Base-by-base conservation (phyloP, 2,329 filamentous ascomycete genomes). In the Arthrobotrys sphaeroides region DNA sequence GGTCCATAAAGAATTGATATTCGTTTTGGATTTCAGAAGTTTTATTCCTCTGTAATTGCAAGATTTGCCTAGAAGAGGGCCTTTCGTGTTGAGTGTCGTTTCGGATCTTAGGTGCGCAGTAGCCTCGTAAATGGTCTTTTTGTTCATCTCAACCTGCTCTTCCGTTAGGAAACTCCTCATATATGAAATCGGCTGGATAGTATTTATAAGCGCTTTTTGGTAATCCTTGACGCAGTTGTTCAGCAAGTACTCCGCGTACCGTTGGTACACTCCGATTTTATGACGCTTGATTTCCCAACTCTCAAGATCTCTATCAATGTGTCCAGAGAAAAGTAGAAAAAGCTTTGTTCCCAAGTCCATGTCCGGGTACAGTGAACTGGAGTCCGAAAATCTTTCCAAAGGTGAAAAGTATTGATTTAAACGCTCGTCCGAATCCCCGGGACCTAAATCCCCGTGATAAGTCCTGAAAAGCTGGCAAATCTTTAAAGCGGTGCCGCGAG, bases 191-290 rank as follows among this genome's bases (percentile, higher is more conserved):
- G 57, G 36, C 12, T 1, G 10, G 12, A 62, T 33, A 1, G 57
- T 24, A 36, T 62, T 62, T 13, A 62, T 62, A 9, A 62, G 20
- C 0, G 57, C 57, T n/a, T 62, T 62, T n/a, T 16, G 12, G 13
- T 47, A 45, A 10, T 62, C 28, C 1, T 5, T 16, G 5, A 62
- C 38, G 18, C 57, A 62, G 40, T 62, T 6, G 2, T 62, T 12
- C 10, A 43, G 24, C 18, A 62, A 13, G n/a, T 61, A 47, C 13
- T 47, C 5, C 5, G 43, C 22, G 2, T 3, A n/a, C n/a, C 36
- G 36, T 38, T 5, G 36, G n/a, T n/a, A n/a, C n/a, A n/a, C n/a
- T n/a, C n/a, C n/a, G n/a, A n/a, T n/a, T n/a, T n/a, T n/a, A n/a
- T n/a, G n/a, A n/a, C n/a, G n/a, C n/a, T n/a, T n/a, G n/a, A n/a